Base-by-base conservation (phyloP, 148 eudicot genomes). In the Vaccinium macrocarpon region DNA sequence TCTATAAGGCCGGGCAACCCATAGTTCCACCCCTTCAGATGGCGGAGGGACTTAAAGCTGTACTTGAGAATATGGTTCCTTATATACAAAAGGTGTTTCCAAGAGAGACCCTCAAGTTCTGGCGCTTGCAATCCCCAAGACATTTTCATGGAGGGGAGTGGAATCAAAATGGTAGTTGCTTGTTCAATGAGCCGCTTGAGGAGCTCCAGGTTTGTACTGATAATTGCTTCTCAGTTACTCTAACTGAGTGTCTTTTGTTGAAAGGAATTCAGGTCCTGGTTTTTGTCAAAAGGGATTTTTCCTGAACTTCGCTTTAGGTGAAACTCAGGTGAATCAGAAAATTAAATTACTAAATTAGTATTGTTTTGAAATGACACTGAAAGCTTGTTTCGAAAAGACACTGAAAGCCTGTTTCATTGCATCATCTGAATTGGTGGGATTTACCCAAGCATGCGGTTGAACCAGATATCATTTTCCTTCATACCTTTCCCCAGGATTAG, bases 141-240 rank as follows among this genome's bases (percentile, higher is more conserved):
- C 97, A 97, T 84, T 97, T 97, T 77, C 90, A 87, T 80, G 97
- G 98, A 77, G 99, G 98, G n/a, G 97, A 97, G 21, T 97, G 98
- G 99, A 95, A 97, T 90, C 96, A 95, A 84, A 97, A 95, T 79
- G 98, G 99, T 21, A 97, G 99, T 88, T 97, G 99, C 90, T 82
- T 92, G 89, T 95, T 92, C 57, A 86, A 90, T 78, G 85, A 92
- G 61, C 97, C 97, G 57, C 96, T 97, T 68, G 88, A 92, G 57
- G 90, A 88, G 83, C 35, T 77, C 59, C 95, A 97, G 99, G 99
- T 96, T 81, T 68, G 75, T 23, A 79, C 38, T 71, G 18, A 57
- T 78, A 11, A 14, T 49, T 66, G 55, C 48, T 25, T 48, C 48
- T 53, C 15, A 10, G 82, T 46, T 23, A 50, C 72, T 61, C 27